Percentiles rank a stretch among this genome's conserved stretches.
These are phyloP conservation scores for Pyrus betulifolia DNA, from an alignment of 306 rosid species.

Conservation along the genomic window DNA sequence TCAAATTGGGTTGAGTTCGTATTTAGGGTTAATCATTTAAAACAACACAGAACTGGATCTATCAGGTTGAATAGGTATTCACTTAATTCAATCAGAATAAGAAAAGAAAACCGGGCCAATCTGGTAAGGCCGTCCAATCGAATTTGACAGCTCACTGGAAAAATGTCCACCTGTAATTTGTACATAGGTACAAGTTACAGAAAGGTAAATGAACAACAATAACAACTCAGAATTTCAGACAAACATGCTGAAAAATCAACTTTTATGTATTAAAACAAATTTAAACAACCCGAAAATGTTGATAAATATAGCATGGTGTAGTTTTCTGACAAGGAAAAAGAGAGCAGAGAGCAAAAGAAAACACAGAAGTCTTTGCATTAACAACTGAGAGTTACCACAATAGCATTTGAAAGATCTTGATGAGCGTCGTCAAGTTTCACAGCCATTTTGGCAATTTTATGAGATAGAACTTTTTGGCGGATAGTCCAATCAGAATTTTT, in stretches of 20 bases:
- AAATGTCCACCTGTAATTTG: neutral
- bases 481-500: constrained; percentile 83
- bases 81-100: neutral
- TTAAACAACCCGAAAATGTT: neutral
- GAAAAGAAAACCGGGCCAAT: neutral
- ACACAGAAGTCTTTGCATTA: neutral
- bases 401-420: constrained; percentile 91
- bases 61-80: neutral
- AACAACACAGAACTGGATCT: neutral
- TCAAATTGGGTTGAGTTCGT: neutral
- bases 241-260: neutral
- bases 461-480: constrained; percentile 91
- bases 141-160: neutral
- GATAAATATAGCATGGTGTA: neutral
- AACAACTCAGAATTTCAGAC: neutral
- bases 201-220: neutral
- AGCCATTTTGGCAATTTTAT: constrained; percentile 95
- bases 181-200: neutral
- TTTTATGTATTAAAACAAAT: neutral
- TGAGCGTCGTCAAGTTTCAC: constrained; percentile 93
- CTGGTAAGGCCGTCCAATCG: neutral
- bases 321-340: neutral
- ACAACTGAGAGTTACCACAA: constrained; percentile 43
- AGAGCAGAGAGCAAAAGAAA: neutral
- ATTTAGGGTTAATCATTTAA: neutral